Percentiles rank a stretch among this genome's conserved stretches.
Conservation (phyloP, 2,329 filamentous ascomycete species). For the Alternaria triticina region DNA sequence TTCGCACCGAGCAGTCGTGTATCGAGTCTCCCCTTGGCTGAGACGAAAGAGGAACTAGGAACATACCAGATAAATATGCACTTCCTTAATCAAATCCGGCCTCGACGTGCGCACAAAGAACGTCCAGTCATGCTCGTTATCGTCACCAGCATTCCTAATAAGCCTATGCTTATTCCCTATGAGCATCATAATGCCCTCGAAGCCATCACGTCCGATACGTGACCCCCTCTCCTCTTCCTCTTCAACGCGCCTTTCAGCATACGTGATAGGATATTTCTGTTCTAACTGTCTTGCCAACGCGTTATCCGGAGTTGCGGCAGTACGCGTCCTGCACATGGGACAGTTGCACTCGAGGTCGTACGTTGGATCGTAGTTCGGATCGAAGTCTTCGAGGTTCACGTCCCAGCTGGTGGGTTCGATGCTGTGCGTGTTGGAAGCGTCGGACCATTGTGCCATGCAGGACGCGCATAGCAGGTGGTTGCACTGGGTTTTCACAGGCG, state of each 20-base stretch:
- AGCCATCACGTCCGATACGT: slow-evolving; percentile 27
- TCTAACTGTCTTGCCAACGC: slow-evolving; percentile 35
- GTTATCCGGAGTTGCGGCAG: slow-evolving; percentile 42
- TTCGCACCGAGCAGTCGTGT: neutral
- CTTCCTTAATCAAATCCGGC: slow-evolving; percentile 53
- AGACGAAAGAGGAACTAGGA: slow-evolving; percentile 1
- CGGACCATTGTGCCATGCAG: slow-evolving; percentile 57
- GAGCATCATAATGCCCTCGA: slow-evolving; percentile 52
- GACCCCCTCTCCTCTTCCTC: slow-evolving; percentile 37
- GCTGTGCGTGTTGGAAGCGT: slow-evolving; percentile 44
- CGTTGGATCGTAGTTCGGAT: slow-evolving; percentile 38
- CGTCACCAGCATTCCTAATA: slow-evolving; percentile 24
- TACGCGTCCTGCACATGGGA: slow-evolving; percentile 55
- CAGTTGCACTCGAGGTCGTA: slow-evolving; percentile 51
- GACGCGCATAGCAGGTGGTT: slow-evolving; percentile 53
- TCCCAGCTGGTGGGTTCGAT: slow-evolving; percentile 48
- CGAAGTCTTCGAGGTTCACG: slow-evolving; percentile 49
- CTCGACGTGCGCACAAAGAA: slow-evolving; percentile 55
- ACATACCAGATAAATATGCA: slow-evolving; percentile 46
- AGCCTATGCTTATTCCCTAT: slow-evolving; percentile 53
- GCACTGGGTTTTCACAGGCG: slow-evolving; percentile 53
- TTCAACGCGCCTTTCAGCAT: slow-evolving; percentile 45
- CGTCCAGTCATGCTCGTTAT: slow-evolving; percentile 54
- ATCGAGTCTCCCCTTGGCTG: neutral
- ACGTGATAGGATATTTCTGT: slow-evolving; percentile 46